These are phyloP conservation scores for Penicillium macrosclerotiorum DNA, from an alignment of 495 filamentous ascomycete genomes.

Conservation along the genomic window DNA sequence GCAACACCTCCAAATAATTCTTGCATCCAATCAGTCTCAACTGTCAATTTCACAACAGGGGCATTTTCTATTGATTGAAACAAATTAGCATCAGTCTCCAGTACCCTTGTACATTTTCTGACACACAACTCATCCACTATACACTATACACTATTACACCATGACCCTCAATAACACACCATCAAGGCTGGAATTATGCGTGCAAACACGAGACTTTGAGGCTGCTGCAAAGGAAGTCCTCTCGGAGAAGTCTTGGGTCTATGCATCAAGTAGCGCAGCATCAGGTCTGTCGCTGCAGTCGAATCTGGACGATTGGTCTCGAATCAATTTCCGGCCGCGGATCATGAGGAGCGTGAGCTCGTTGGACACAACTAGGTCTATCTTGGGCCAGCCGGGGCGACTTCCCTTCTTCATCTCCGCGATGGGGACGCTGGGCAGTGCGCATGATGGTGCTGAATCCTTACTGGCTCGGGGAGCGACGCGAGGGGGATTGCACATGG, in stretches of 20 bases:
- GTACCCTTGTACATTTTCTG: no score
- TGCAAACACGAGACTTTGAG: slow-evolving; percentile 16
- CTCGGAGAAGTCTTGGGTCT: slow-evolving; percentile 20
- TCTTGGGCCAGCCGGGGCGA: slow-evolving; percentile 12
- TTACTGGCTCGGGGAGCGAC: slow-evolving; percentile 15
- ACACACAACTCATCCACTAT: no score
- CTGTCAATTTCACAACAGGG: no score
- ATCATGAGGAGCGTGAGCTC: slow-evolving; percentile 19
- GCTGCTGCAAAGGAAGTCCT: slow-evolving; percentile 17
- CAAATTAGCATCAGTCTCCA: no score
- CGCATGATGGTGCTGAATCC: slow-evolving; percentile 16
- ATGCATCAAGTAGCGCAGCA: slow-evolving; percentile 20
- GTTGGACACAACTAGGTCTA: slow-evolving; percentile 14
- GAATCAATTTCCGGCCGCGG: slow-evolving; percentile 22
- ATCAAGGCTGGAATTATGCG: slow-evolving; percentile 11
- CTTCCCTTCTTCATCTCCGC: slow-evolving; percentile 20
- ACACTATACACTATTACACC: no score
- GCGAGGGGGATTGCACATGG: slow-evolving; percentile 16
- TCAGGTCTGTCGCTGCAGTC: slow-evolving; percentile 15
- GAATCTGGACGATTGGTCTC: slow-evolving; percentile 24
- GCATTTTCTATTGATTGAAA: no score
- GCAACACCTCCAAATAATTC: no score
- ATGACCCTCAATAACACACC: slow-evolving; percentile 6
- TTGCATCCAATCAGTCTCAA: no score
- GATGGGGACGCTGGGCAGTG: slow-evolving; percentile 19